Base-by-base conservation (phyloP, 2,329 filamentous ascomycete genomes). In the Aulographum hederae region DNA sequence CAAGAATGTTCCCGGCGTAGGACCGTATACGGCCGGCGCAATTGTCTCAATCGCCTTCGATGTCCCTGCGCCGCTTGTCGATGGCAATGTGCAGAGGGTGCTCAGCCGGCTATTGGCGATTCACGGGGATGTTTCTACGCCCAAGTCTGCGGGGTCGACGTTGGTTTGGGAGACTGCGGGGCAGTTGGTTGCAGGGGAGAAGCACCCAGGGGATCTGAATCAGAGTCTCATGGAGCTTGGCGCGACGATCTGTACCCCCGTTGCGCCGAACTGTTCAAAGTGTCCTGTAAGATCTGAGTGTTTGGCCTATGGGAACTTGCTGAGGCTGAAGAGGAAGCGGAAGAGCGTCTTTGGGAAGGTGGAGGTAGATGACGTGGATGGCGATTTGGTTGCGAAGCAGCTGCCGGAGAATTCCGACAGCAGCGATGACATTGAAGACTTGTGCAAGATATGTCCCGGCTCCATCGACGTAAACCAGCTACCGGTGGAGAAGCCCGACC, bases 171-270 rank as follows among this genome's bases (percentile, higher is more conserved):
- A n/a, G n/a, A n/a, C n/a, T n/a, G n/a, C n/a, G n/a, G n/a, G n/a
- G n/a, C n/a, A n/a, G n/a, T n/a, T n/a, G n/a, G n/a, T n/a, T n/a
- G n/a, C n/a, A n/a, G n/a, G n/a, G n/a, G n/a, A n/a, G n/a, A n/a
- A n/a, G n/a, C n/a, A n/a, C n/a, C n/a, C n/a, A n/a, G n/a, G n/a
- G n/a, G n/a, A n/a, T n/a, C n/a, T n/a, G n/a, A n/a, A n/a, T n/a
- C 70, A 75, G 43, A 70, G 66, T 1, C 48, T 75, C 17, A 75
- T 75, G 70, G 70, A 75, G 42, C 54, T 75, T 3, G 70, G 70
- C 3, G 73, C 68, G 38, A 75, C 70, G 0, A 45, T 74, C 2
- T 75, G 70, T 40, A 61, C 60, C 5, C 69, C 70, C 21, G 14
- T 25, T 1, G 65, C 65, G 39, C 70, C 70, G 2, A 62, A 65